Base-by-base conservation (phyloP, 2,329 filamentous ascomycete species). In the Nothophoma quercina region DNA sequence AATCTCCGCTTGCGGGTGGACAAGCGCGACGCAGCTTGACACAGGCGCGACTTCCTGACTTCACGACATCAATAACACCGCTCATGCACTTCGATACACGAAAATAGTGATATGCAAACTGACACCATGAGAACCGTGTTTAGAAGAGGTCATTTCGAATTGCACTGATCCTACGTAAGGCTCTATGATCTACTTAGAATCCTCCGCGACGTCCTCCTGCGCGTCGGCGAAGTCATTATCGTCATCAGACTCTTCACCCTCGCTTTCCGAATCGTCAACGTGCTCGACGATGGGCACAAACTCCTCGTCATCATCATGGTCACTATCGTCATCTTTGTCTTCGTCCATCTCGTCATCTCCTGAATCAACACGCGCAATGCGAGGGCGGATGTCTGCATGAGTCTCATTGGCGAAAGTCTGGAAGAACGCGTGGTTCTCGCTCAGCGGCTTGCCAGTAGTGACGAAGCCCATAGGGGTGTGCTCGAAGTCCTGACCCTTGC, bases 391-490 rank as follows among this genome's bases (percentile, higher is more conserved):
- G 9, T 53, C 44, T 13, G 51, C 40, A 26, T 62, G 52, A 18
- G 35, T 19, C 4, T 40, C 56, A 7, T 40, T 26, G 5, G 15
- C 8, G 2, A 13, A 23, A 6, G 42, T 34, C 13, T 55, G 29
- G 64, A 87, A 86, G 70, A 87, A 86, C 0, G 79, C 71, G 44
- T 86, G 83, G 10, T 74, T 73, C 4, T 68, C 63, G 0, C 69
- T 69, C 0, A 87, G 70, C 0, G 71, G 63, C 53, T 82, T 83
- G 10, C 83, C 81, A 10, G 81, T 80, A 2, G 79, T 80, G 4
- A 86, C 49, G 59, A 81, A 82, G 0, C 83, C 84, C 78, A 87
- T 85, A 0, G 84, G 85, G 0, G 83, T 87, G 21, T 86, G 81
- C 12, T 78, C 62, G 43, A 86, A 79, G 51, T 87, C 83, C 49